Percentiles rank a stretch among this genome's conserved stretches.
Conservation (phyloP, 495 filamentous ascomycete genomes). For the Tuber magnatum region DNA sequence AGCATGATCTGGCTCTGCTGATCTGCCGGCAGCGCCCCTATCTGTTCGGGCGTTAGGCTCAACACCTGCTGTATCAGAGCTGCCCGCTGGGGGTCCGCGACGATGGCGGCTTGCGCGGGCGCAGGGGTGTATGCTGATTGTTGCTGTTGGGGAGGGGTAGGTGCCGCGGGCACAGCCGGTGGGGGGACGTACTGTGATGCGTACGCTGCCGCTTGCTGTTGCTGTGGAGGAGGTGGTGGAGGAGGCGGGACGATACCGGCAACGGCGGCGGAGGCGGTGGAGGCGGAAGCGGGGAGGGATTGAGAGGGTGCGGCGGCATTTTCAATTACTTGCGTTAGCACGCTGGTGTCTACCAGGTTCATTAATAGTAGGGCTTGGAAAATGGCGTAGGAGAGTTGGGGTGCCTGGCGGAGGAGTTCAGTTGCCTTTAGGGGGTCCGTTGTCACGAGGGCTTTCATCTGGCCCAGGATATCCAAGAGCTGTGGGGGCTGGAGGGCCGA, state of each 20-base stretch:
- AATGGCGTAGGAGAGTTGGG: conserved; percentile 89
- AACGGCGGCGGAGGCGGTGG: conserved; percentile 2
- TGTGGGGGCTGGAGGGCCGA: conserved; percentile 76
- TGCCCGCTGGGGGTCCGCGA: conserved; percentile 26
- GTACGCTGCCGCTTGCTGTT: conserved; percentile 11
- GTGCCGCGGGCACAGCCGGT: conserved; percentile 24
- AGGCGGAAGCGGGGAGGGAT: conserved; percentile 7
- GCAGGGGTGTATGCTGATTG: conserved; percentile 8
- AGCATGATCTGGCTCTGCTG: conserved; percentile 41
- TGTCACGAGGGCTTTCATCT: conserved; percentile 84
- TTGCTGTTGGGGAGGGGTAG: conserved; percentile 25
- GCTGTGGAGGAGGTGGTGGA: conserved; percentile 21
- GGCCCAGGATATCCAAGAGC: conserved; percentile 84
- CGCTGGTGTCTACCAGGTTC: conserved; percentile 66
- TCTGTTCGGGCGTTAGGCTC: conserved; percentile 40
- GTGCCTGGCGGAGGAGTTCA: conserved; percentile 79
- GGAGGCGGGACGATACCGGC: conserved; percentile 21
- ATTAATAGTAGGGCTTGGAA: conserved; percentile 92
- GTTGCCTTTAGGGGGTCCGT: conserved; percentile 75
- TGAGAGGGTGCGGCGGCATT: conserved; percentile 25
- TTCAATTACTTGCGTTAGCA: conserved; percentile 41
- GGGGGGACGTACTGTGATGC: conserved; percentile 24
- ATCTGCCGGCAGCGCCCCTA: conserved; percentile 35
- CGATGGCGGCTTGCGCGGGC: conserved; percentile 14
- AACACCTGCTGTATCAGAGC: conserved; percentile 40